Evolutionary conservation across 768 basidiomycete species (phyloP).

Genomic region (Leccinum subgranulosum): DNA sequence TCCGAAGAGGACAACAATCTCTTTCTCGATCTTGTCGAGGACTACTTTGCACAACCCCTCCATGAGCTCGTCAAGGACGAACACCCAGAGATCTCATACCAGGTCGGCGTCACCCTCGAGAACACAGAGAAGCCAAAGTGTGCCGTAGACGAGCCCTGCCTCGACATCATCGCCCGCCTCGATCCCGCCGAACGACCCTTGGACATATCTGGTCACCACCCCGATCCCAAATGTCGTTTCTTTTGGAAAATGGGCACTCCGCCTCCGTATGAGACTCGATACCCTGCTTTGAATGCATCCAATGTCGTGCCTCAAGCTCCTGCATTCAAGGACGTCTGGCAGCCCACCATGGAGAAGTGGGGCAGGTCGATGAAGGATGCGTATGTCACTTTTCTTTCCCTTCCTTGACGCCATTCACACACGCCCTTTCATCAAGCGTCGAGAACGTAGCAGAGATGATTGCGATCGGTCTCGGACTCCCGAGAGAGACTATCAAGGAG

Average conservation of each 20-base stretch:
- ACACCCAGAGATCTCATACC: conserved; percentile 83
- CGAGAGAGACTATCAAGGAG: conserved; percentile 63
- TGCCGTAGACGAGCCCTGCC: conserved; percentile 79
- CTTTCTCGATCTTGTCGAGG: conserved; percentile 89
- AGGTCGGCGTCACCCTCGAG: conserved; percentile 93
- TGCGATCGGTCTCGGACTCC: conserved; percentile 77
- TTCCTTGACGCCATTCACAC: conserved; percentile 4
- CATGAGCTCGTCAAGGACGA: conserved; percentile 68
- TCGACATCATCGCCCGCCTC: conserved; percentile 71
- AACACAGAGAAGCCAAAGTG: conserved; percentile 93
- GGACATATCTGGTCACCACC: conserved; percentile 73
- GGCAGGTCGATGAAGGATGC: conserved; percentile 84
- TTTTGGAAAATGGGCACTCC: conserved; percentile 81
- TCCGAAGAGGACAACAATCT: conserved; percentile 73
- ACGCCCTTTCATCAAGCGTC: conserved; percentile 48
- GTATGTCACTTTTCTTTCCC: conserved; percentile 42
- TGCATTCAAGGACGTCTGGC: conserved; percentile 61
- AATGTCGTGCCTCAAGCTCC: conserved; percentile 77
- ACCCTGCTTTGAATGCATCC: conserved; percentile 71
- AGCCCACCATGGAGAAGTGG: conserved; percentile 78
- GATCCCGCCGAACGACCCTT: conserved; percentile 80
- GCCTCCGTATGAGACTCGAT: conserved; percentile 76
- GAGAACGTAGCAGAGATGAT: conserved; percentile 86
- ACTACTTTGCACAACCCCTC: conserved; percentile 82
- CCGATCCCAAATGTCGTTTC: conserved; percentile 95